phyloP scores from a whole-genome alignment of 352 stramenopile species.

The Phytopythium chamaehyphon region DNA sequence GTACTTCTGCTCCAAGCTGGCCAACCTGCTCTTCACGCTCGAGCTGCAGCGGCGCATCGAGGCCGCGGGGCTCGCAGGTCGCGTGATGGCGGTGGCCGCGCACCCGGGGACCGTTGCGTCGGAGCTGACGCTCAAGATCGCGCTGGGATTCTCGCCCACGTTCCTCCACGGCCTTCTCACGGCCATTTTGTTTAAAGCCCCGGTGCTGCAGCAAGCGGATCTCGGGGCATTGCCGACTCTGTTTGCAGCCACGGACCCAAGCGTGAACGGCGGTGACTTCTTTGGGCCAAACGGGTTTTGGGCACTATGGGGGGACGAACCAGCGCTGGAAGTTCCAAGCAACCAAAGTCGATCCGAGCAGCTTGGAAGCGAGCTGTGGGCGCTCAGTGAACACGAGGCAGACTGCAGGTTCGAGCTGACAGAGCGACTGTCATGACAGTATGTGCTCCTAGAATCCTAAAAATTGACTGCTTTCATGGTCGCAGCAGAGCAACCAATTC shows the following conservation, averaged over 20 bases:
- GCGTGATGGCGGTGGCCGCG: slow-evolving; percentile 28
- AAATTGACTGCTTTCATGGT: too few species aligned
- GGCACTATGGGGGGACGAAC: slow-evolving; percentile 17
- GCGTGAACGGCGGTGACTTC: slow-evolving; percentile 16
- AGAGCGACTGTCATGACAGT: too few species aligned
- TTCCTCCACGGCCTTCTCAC: slow-evolving; percentile 25
- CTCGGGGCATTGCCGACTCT: slow-evolving; percentile 24
- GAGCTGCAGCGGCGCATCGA: slow-evolving; percentile 32
- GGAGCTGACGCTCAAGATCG: slow-evolving; percentile 20
- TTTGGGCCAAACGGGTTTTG: slow-evolving; percentile 28
- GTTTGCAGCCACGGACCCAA: slow-evolving; percentile 22
- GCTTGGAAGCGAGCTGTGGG: slow-evolving; percentile 21
- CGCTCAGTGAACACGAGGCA: slow-evolving; percentile 17
- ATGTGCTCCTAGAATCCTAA: too few species aligned
- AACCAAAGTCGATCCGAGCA: slow-evolving; percentile 24
- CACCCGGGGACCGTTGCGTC: slow-evolving; percentile 28
- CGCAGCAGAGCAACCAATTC: too few species aligned
- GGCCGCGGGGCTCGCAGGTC: slow-evolving; percentile 12
- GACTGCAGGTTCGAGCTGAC: not conserved
- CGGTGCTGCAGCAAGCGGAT: slow-evolving; percentile 28
- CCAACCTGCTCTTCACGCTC: slow-evolving; percentile 42
- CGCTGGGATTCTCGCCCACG: slow-evolving; percentile 15
- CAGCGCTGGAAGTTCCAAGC: slow-evolving; percentile 24
- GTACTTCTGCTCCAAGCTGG: slow-evolving; percentile 43
- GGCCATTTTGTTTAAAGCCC: slow-evolving; percentile 19